Conservation (phyloP, 306 rosid species). For the Oxytropis ochrocephala region DNA sequence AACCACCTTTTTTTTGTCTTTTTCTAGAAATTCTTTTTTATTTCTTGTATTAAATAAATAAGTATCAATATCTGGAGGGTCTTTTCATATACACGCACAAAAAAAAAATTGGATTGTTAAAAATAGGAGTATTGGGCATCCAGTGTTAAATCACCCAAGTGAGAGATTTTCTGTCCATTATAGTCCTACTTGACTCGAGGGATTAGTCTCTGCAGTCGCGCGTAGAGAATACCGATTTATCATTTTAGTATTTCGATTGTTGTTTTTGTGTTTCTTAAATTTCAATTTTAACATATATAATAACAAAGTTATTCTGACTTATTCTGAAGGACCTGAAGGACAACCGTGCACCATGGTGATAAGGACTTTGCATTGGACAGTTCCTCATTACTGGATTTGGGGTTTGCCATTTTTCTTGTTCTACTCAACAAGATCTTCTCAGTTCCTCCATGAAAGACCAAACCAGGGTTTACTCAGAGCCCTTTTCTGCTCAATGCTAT, state of each 20-base stretch:
- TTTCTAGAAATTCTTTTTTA: no score
- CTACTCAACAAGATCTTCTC: slow-evolving; percentile 42
- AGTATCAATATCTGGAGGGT: no score
- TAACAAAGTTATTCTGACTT: slow-evolving; percentile 6
- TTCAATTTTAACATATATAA: slow-evolving; percentile 16
- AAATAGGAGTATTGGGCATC: neutral
- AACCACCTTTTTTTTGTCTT: no score
- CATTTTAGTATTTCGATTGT: no score
- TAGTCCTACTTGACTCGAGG: no score
- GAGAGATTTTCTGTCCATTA: no score
- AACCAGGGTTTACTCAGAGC: slow-evolving; percentile 49
- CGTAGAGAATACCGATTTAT: no score
- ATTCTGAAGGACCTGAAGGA: slow-evolving; percentile 52
- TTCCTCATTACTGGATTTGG: slow-evolving; percentile 86
- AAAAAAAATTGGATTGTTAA: neutral
- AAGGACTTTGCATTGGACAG: slow-evolving; percentile 70
- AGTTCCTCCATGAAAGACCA: slow-evolving; percentile 38
- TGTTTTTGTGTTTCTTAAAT: slow-evolving; percentile 4
- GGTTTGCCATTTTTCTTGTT: slow-evolving; percentile 64
- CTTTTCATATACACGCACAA: neutral
- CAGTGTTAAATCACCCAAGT: no score
- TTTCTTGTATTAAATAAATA: no score
- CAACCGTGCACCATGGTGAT: slow-evolving; percentile 67
- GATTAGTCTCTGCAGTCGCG: no score
- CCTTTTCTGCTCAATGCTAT: slow-evolving; percentile 45